phyloP scores from a whole-genome alignment of 805 yeast genomes.

The Starmerella stigmatis region DNA sequence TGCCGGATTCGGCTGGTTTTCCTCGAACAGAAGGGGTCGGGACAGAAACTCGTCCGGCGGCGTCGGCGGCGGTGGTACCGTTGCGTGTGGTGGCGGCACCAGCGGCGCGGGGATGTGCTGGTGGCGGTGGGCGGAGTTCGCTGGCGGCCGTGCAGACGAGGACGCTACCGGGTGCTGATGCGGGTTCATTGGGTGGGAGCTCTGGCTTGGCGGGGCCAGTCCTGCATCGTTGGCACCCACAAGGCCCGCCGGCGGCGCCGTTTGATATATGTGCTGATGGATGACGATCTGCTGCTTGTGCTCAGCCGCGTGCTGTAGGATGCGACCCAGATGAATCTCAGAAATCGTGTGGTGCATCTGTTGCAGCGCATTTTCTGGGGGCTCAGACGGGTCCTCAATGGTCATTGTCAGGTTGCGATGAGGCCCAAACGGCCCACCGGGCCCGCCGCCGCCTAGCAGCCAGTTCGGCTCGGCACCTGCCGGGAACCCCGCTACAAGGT shows the following conservation, averaged over 20 bases:
- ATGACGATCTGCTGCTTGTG: constrained; percentile 41
- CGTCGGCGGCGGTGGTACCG: constrained; percentile 4
- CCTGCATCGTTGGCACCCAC: neutral
- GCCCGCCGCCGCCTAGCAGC: constrained; percentile 10
- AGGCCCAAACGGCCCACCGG: constrained; percentile 8
- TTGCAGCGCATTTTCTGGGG: neutral
- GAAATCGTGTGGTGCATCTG: constrained; percentile 24
- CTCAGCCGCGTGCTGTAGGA: constrained; percentile 24
- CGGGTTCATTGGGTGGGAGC: neutral
- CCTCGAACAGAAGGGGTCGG: constrained; percentile 19
- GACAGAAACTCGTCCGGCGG: constrained; percentile 22
- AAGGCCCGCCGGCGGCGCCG: constrained; percentile 4
- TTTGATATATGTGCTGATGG: constrained; percentile 62
- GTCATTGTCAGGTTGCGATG: constrained; percentile 18
- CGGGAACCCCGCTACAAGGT: constrained; percentile 17
- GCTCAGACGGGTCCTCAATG: constrained; percentile 11
- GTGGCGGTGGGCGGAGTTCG: neutral
- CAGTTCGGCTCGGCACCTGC: constrained; percentile 22
- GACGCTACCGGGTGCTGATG: constrained; percentile 10
- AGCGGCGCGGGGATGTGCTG: neutral
- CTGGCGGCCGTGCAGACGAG: neutral
- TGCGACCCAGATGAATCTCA: constrained; percentile 23
- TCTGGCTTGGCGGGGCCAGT: neutral
- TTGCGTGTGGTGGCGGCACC: neutral
- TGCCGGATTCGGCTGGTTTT: constrained; percentile 8